Base-by-base conservation (phyloP, 106 monocot genomes). In the Allium sativum region DNA sequence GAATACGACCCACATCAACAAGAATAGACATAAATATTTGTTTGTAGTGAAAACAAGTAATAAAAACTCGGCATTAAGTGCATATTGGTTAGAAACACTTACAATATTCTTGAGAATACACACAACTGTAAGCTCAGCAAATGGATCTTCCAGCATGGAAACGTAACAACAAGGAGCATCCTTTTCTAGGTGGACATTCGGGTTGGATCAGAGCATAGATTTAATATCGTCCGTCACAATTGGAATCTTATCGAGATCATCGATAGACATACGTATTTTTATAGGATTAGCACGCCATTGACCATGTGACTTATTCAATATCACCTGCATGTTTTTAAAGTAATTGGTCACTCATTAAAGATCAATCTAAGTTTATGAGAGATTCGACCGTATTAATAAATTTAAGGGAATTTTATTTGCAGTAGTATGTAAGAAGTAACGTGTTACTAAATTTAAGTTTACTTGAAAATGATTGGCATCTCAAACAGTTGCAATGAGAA, bases 151-250 rank as follows among this genome's bases (percentile, higher is more conserved):
- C 61, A 93, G 71, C 14, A 71, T 62, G 41, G 89, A 89, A 45
- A 93, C 82, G 69, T 75, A 93, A 65, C 93, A 93, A 53, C 80
- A 89, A 59, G 93, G 93, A 69, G 76, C 76, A 63, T 89, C 93
- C 52, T 72, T 75, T 15, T 70, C 93, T 44, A 77, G 62, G 44
- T 59, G 72, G 14, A 93, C 78, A 42, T 78, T 76, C 31, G 82
- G 82, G 70, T 86, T 73, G 20, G 82, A 58, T 21, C 40, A 57
- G 15, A 93, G 68, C 82, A 85, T 83, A 7, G 65, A 58, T 47
- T 74, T 83, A 52, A 93, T 82, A 54, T 76, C 83, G 59, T 83
- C 72, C 21, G 93, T 80, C 44, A 86, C 45, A 62, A 62, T 44
- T 21, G 89, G 89, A 65, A 93, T 78, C 76, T 86, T 89, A 41